These are phyloP conservation scores for Physcia stellaris DNA, from an alignment of 495 filamentous ascomycete genomes.

Conservation along the genomic window DNA sequence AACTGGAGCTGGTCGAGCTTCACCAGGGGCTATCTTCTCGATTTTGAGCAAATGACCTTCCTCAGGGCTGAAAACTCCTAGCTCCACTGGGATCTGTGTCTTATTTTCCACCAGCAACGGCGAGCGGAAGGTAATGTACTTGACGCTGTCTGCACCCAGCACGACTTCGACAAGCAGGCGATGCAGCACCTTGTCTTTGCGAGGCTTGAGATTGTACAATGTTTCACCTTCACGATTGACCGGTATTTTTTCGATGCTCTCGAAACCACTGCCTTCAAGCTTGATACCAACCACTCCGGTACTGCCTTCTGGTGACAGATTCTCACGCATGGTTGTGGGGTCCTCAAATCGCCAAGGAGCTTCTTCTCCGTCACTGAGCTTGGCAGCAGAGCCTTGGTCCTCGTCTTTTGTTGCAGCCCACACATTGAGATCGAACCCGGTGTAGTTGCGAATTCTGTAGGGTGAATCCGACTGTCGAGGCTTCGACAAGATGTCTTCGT, in stretches of 20 bases:
- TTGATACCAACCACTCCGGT: conserved; percentile 64
- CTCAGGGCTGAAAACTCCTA: conserved; percentile 82
- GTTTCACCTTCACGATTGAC: conserved; percentile 89
- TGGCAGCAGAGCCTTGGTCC: conserved; percentile 54
- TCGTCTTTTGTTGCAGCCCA: conserved; percentile 59
- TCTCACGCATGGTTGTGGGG: conserved; percentile 86
- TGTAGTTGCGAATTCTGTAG: conserved; percentile 88
- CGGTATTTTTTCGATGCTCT: conserved; percentile 73
- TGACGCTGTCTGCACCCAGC: conserved; percentile 83
- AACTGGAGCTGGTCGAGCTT: conserved; percentile 80
- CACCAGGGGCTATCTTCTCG: conserved; percentile 90
- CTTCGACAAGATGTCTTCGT: conserved; percentile 89
- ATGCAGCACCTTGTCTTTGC: conserved; percentile 73
- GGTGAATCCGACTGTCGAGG: conserved; percentile 84
- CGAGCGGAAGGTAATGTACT: conserved; percentile 92
- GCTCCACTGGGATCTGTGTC: conserved; percentile 88
- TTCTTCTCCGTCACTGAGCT: conserved; percentile 78
- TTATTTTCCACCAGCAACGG: conserved; percentile 95
- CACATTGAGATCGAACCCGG: conserved; percentile 76
- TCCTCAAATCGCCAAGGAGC: conserved; percentile 93
- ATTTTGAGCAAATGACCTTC: conserved; percentile 91
- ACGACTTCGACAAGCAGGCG: conserved; percentile 85
- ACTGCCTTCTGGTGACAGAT: conserved; percentile 66
- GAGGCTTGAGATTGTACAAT: conserved; percentile 70
- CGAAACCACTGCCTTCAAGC: conserved; percentile 87